Percentiles rank a stretch among this genome's conserved stretches.
These are phyloP conservation scores for Ormosia emarginata DNA, from an alignment of 306 rosid species.

Conservation along the genomic window DNA sequence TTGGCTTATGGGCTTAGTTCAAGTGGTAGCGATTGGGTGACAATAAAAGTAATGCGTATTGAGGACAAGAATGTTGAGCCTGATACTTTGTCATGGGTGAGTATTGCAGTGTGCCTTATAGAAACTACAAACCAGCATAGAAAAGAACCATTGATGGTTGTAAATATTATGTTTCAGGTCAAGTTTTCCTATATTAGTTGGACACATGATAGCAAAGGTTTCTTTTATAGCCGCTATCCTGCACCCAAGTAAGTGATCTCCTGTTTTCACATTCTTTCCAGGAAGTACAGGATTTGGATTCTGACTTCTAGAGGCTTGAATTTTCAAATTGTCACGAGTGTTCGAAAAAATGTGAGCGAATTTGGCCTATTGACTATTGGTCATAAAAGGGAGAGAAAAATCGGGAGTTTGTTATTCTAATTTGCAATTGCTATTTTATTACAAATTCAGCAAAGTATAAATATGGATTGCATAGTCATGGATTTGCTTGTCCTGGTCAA, in stretches of 20 bases:
- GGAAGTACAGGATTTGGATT: not conserved
- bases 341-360: not conserved
- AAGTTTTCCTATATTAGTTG: constrained; percentile 79
- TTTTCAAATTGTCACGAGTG: not conserved
- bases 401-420: not conserved
- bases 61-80: constrained; percentile 62
- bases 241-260: constrained; percentile 74
- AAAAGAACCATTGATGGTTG: not conserved
- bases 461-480: not conserved
- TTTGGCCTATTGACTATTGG: not conserved
- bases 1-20: constrained; percentile 84
- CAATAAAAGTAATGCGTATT: constrained; percentile 63
- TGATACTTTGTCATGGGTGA: constrained; percentile 80
- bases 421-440: constrained; percentile 8
- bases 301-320: not conserved
- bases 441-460: not conserved
- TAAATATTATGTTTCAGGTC: constrained; percentile 55
- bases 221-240: constrained; percentile 94
- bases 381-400: not conserved
- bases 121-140: not conserved
- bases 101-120: constrained; percentile 14
- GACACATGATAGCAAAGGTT: constrained; percentile 90
- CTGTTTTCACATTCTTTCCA: not conserved
- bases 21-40: constrained; percentile 94
- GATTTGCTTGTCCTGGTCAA: not conserved